Evolutionary conservation across 176 grass and related monocot species (phyloP), one percentile per base, ranked within the genome.

Genomic region (Luzula sylvatica): DNA sequence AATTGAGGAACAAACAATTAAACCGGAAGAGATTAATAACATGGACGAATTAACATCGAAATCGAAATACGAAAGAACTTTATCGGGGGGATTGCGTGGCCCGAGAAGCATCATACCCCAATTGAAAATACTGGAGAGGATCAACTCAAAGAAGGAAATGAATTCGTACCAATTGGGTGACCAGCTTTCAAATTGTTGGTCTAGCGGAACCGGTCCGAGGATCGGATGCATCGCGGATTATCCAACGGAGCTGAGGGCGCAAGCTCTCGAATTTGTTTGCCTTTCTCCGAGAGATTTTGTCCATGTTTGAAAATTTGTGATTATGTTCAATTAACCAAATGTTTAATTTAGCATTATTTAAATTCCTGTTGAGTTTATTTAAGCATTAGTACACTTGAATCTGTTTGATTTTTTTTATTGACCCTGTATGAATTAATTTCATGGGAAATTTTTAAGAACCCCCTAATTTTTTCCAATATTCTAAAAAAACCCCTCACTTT

Each of bases 201-300:
- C 75, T 39, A 90, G 75, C 0, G 76, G 86, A 8, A 79, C 76
- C 0, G 86, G 86, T 4, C 86, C 86, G 7, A 57, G 86, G 16
- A 90, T 90, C 15, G 86, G 80, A 3, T 90, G 80, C 19, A 72
- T 90, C 21, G 73, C 75, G 4, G 86, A 90, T 66, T 83, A 90
- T 59, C 86, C 80, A 0, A 72, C 56, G 1, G 72, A 80, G 72
- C 66, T 90, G 23, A 76, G 79, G 42, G 58, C 75, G 43, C 65
- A 65, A 56, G 86, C 79, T 46, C 28, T 89, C 19, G 75, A 89
- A 42, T 61, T 79, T 46, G 72, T 90, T 27, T 56, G 51, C 65
- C 43, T 90, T 19, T 69, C 75, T 5, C 80, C 75, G 1, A 56
- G 30, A 8, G 26, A 47, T 14, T 47, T 47, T 26, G 28, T 48